Percentiles rank a stretch among this genome's conserved stretches.
Conservation (phyloP, 2,329 filamentous ascomycete species). For the Aspergillus fumigatus region DNA sequence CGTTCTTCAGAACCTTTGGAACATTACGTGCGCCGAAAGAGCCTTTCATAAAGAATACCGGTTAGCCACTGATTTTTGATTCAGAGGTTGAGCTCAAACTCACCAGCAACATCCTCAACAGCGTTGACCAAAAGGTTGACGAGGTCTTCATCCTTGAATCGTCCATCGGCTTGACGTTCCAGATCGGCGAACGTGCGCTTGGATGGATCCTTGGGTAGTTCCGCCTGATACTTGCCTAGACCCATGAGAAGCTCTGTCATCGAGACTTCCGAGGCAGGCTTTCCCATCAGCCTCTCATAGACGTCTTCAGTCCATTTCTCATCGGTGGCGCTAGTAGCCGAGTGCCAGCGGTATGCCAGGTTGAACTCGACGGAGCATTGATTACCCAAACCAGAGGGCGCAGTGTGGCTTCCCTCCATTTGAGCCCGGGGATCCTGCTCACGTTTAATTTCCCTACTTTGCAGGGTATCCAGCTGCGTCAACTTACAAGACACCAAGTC, state of each 20-base stretch:
- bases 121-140: constrained; percentile 63
- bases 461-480: background rate
- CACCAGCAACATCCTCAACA: constrained; percentile 62
- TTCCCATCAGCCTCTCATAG: constrained; percentile 60
- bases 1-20: constrained; percentile 65
- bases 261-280: constrained; percentile 53
- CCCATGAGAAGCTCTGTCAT: constrained; percentile 59
- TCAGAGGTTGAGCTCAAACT: background rate
- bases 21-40: constrained; percentile 70
- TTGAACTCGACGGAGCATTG: constrained; percentile 87
- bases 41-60: constrained; percentile 29
- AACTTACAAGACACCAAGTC: constrained; percentile 63
- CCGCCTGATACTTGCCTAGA: constrained; percentile 59
- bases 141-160: constrained; percentile 71
- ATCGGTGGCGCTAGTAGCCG: constrained; percentile 68
- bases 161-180: constrained; percentile 60
- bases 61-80: background rate
- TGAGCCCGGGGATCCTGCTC: constrained; percentile 63
- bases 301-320: constrained; percentile 75
- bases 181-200: constrained; percentile 66
- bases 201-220: constrained; percentile 61
- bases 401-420: constrained; percentile 56
- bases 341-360: constrained; percentile 83
- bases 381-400: constrained; percentile 71
- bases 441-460: constrained; percentile 2